These are phyloP conservation scores for Tulasnella sp. DNA, from an alignment of 768 basidiomycete species.

Conservation along the genomic window DNA sequence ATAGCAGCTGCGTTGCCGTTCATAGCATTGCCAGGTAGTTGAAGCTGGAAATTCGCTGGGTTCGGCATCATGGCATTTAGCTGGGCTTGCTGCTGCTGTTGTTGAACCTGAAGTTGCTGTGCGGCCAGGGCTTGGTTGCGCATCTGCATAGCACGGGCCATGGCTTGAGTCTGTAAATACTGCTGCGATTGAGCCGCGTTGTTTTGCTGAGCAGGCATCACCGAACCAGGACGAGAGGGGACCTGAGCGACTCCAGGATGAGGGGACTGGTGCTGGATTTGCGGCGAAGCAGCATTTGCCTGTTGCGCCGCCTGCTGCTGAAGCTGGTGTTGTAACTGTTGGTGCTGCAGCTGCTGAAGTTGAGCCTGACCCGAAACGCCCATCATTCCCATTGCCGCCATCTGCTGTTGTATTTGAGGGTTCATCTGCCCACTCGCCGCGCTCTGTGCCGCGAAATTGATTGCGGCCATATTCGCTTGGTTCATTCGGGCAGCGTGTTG, in stretches of 20 bases:
- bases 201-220: neutral
- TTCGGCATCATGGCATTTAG: neutral
- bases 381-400: slow-evolving; percentile 25
- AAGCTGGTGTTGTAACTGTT: slow-evolving; percentile 32
- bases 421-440: slow-evolving; percentile 8
- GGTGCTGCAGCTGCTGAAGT: slow-evolving; percentile 17
- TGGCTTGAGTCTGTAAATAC: neutral
- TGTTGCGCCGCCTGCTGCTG: slow-evolving; percentile 16
- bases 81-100: slow-evolving; percentile 30
- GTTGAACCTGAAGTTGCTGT: slow-evolving; percentile 32
- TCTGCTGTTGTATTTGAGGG: slow-evolving; percentile 11
- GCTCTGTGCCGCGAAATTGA: neutral
- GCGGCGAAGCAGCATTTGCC: slow-evolving; percentile 19
- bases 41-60: slow-evolving; percentile 14
- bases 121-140: slow-evolving; percentile 8
- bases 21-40: slow-evolving; percentile 29
- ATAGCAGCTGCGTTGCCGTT: slow-evolving; percentile 33
- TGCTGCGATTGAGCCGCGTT: slow-evolving; percentile 29
- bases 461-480: slow-evolving; percentile 9
- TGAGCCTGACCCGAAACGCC: neutral
- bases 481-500: slow-evolving; percentile 2
- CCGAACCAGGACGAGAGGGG: slow-evolving; percentile 19
- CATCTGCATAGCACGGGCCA: neutral
- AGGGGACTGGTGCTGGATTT: slow-evolving; percentile 11
- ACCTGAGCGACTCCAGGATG: slow-evolving; percentile 13